Conservation (phyloP, 768 basidiomycete species). For the Mycena indigotica region DNA sequence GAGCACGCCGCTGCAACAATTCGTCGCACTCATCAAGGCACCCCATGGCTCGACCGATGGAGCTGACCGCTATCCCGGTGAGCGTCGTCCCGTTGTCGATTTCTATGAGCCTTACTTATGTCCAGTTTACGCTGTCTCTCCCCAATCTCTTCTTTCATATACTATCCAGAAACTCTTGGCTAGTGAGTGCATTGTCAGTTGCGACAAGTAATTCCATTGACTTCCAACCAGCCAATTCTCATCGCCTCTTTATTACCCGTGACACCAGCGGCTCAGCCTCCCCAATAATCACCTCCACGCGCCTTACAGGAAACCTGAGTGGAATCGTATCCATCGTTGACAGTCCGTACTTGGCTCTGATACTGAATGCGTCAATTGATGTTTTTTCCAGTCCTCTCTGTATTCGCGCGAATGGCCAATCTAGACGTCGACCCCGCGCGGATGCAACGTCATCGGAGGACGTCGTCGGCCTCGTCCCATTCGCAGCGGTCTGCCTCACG, state of each 20-base stretch:
- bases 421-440: constrained; percentile 76
- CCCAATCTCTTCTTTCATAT: constrained; percentile 63
- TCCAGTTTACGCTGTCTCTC: constrained; percentile 74
- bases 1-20: constrained; percentile 65
- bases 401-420: constrained; percentile 76
- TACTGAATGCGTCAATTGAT: no score
- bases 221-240: constrained; percentile 62
- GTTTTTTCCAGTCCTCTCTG: constrained; percentile 60
- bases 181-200: constrained; percentile 51
- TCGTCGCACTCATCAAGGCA: constrained; percentile 75
- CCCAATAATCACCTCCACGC: constrained; percentile 44
- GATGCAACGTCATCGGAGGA: constrained; percentile 79
- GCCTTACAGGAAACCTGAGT: constrained; percentile 50
- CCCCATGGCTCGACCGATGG: constrained; percentile 80
- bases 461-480: constrained; percentile 70
- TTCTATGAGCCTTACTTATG: constrained; percentile 1
- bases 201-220: constrained; percentile 5
- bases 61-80: constrained; percentile 77
- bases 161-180: constrained; percentile 82
- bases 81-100: background rate
- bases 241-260: constrained; percentile 76
- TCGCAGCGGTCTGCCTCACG: constrained; percentile 45
- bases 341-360: constrained; percentile 46
- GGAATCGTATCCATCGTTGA: constrained; percentile 86
- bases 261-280: constrained; percentile 56